Evolutionary conservation across 768 basidiomycete species (phyloP).

Genomic region (Hygrophorus russula): DNA sequence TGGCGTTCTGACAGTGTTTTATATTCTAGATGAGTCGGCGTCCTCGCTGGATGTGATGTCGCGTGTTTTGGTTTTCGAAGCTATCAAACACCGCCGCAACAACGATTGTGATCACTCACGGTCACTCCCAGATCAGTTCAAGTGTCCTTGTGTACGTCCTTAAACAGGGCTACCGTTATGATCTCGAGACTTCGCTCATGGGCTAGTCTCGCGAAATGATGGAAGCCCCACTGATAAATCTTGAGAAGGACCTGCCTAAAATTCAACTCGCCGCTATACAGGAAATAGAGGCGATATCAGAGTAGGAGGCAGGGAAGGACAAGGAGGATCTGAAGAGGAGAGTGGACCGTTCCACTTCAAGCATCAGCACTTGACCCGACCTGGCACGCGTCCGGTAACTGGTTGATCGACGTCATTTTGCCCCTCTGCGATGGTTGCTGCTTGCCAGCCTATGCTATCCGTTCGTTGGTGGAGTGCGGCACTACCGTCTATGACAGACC

Average conservation of each 20-base stretch:
- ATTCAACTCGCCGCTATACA: slow-evolving; percentile 21
- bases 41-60: slow-evolving; percentile 82
- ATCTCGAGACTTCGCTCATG: slow-evolving; percentile 47
- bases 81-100: slow-evolving; percentile 51
- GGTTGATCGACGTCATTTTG: slow-evolving; percentile 76
- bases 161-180: slow-evolving; percentile 81
- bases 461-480: no score
- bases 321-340: slow-evolving; percentile 30
- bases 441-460: no score
- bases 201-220: slow-evolving; percentile 73
- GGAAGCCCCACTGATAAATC: slow-evolving; percentile 37
- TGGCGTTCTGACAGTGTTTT: slow-evolving; percentile 26
- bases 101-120: slow-evolving; percentile 91
- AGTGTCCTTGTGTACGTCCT: slow-evolving; percentile 91
- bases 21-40: slow-evolving; percentile 57
- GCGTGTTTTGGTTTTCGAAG: slow-evolving; percentile 73
- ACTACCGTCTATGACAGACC: no score
- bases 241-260: slow-evolving; percentile 22
- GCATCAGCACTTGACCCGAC: slow-evolving; percentile 26
- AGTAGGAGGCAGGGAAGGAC: slow-evolving; percentile 27
- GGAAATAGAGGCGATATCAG: slow-evolving; percentile 36
- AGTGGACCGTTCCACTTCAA: slow-evolving; percentile 19
- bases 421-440: slow-evolving; percentile 13
- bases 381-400: slow-evolving; percentile 42
- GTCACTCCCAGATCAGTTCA: slow-evolving; percentile 67